Percentiles rank a stretch among this genome's conserved stretches.
Evolutionary conservation across 164 flowering plant species (phyloP).

Genomic region (Taxillus chinensis): DNA sequence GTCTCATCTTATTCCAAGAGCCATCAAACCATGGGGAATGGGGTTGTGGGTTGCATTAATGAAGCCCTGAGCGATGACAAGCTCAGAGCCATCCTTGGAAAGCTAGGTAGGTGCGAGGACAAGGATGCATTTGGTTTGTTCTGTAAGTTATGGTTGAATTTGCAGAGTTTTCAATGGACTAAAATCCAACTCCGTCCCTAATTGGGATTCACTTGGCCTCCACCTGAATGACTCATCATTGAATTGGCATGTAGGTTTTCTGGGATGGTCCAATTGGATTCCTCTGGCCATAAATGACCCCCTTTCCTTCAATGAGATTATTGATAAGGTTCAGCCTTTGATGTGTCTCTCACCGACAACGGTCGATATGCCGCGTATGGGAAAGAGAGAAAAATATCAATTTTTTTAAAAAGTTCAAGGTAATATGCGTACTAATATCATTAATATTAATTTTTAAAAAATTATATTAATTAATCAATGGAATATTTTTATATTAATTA

Average conservation of each 20-base stretch:
- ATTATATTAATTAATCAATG: too few species aligned
- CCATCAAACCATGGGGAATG: neutral
- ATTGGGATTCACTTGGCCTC: constrained; percentile 27
- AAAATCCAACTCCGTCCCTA: constrained; percentile 66
- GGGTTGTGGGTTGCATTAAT: constrained; percentile 42
- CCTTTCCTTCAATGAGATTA: constrained; percentile 31
- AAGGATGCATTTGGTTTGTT: constrained; percentile 74
- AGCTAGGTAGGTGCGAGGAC: constrained; percentile 51
- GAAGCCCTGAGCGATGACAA: constrained; percentile 72
- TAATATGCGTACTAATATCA: too few species aligned
- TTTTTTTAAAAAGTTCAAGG: too few species aligned
- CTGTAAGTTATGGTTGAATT: constrained; percentile 76
- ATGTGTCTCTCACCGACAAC: too few species aligned
- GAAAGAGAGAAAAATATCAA: too few species aligned
- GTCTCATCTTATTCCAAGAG: too few species aligned
- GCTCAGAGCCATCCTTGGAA: constrained; percentile 52
- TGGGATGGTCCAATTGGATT: constrained; percentile 54
- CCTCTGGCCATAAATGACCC: constrained; percentile 77
- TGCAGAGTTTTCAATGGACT: constrained; percentile 83
- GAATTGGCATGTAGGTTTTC: constrained; percentile 67
- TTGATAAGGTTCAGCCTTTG: too few species aligned
- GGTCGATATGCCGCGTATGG: too few species aligned
- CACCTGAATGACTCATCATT: constrained; percentile 48
- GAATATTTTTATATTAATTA: too few species aligned
- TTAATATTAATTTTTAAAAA: too few species aligned